Percentiles rank a stretch among this genome's conserved stretches.
These are phyloP conservation scores for Solanum infundibuliforme DNA, from an alignment of 257 asterid species.

Conservation along the genomic window DNA sequence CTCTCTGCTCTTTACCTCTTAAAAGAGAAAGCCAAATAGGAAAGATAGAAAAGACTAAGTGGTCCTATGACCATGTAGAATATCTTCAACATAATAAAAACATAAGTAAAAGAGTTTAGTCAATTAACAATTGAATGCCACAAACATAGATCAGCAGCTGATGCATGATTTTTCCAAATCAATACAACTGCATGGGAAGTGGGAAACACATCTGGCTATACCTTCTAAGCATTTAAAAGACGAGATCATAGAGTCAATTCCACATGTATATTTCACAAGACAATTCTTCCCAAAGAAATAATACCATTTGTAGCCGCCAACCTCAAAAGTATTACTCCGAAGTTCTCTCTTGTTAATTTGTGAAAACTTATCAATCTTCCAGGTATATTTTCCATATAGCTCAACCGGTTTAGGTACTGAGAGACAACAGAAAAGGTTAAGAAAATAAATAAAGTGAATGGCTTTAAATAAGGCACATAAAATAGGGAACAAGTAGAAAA, in stretches of 20 bases:
- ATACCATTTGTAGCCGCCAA: conserved; percentile 44
- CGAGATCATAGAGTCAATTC: background rate
- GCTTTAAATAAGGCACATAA: background rate
- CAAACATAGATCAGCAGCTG: background rate
- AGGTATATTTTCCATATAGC: conserved; percentile 33
- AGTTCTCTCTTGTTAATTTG: conserved; percentile 45
- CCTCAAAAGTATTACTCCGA: conserved; percentile 34
- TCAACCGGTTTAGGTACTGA: conserved; percentile 30
- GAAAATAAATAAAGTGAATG: background rate
- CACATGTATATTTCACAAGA: background rate
- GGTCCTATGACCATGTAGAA: background rate
- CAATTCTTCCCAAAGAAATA: background rate
- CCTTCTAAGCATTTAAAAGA: background rate
- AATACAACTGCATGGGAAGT: background rate
- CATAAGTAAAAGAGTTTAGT: background rate
- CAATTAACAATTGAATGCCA: background rate
- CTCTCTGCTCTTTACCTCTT: background rate
- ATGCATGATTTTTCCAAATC: background rate
- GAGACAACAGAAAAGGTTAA: background rate
- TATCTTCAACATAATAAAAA: background rate
- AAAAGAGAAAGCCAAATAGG: background rate
- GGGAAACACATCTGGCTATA: background rate
- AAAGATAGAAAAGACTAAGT: background rate
- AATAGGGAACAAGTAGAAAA: background rate
- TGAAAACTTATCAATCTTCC: conserved; percentile 44